These are phyloP conservation scores for Fusarium bactridioides DNA, from an alignment of 2,329 filamentous ascomycete genomes.

Conservation along the genomic window DNA sequence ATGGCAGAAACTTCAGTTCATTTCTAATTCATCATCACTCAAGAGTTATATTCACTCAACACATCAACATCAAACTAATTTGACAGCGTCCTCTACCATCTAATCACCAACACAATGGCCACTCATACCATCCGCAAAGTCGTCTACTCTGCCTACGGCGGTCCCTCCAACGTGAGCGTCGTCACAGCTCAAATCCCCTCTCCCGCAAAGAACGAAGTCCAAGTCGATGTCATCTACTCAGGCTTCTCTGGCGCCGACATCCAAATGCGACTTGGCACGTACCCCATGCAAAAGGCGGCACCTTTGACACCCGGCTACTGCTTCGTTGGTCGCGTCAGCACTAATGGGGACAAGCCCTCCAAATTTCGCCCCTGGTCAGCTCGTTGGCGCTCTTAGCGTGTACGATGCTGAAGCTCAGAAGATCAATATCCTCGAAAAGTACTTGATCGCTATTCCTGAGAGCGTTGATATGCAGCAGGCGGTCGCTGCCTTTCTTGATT, in stretches of 20 bases:
- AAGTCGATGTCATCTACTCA: conserved; percentile 56
- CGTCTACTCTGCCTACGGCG: conserved; percentile 53
- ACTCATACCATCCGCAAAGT: conserved; percentile 53
- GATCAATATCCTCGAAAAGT: conserved; percentile 56
- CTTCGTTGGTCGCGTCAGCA: conserved; percentile 53
- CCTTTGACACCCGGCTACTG: conserved; percentile 60
- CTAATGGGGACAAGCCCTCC: conserved; percentile 47
- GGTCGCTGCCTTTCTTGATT: conserved; percentile 53
- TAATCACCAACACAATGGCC: conserved; percentile 20
- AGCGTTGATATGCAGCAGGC: conserved; percentile 53
- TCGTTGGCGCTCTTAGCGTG: conserved; percentile 48
- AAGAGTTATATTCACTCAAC: not conserved
- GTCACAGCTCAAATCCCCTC: conserved; percentile 47
- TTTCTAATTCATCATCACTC: not conserved
- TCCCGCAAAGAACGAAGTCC: conserved; percentile 54
- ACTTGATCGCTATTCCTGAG: conserved; percentile 52
- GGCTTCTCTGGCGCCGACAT: conserved; percentile 58
- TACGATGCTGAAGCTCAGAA: conserved; percentile 56
- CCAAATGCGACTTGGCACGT: conserved; percentile 58
- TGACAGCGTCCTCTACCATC: not conserved
- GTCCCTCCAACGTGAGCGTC: conserved; percentile 48
- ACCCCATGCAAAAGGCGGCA: conserved; percentile 54
- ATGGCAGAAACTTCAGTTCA: not conserved
- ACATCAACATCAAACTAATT: no score
- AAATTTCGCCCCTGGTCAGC: conserved; percentile 45